Conservation (phyloP, 768 basidiomycete species). For the Russula griseocarnosa region DNA sequence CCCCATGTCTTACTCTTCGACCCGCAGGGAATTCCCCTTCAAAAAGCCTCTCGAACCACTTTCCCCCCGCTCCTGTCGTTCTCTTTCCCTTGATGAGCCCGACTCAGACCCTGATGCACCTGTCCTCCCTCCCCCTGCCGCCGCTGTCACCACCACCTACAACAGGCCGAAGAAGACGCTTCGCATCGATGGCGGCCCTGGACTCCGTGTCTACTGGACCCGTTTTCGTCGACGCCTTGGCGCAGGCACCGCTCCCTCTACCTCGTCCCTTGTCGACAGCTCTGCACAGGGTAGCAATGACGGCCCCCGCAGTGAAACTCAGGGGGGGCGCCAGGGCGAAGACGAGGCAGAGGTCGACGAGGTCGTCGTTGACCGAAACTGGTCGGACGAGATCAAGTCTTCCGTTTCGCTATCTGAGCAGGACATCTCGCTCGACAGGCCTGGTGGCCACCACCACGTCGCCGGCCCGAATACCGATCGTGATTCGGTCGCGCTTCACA, state of each 20-base stretch:
- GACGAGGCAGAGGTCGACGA: conserved; percentile 54
- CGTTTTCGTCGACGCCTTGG: conserved; percentile 53
- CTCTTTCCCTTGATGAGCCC: conserved; percentile 9
- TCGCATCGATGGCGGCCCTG: conserved; percentile 34
- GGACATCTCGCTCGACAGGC: conserved; percentile 46
- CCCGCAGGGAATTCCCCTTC: background rate
- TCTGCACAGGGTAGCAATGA: conserved; percentile 31
- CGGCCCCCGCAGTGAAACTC: conserved; percentile 34
- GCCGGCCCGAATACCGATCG: conserved; percentile 38
- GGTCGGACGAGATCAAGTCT: conserved; percentile 57
- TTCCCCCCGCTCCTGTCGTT: background rate
- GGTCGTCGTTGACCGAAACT: conserved; percentile 70
- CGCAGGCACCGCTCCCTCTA: conserved; percentile 52
- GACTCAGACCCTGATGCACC: background rate
- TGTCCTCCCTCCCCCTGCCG: conserved; percentile 22
- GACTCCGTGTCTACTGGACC: conserved; percentile 45
- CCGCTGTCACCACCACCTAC: conserved; percentile 27
- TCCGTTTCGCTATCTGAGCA: conserved; percentile 52
- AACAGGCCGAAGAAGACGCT: conserved; percentile 39
- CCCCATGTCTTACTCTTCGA: conserved; percentile 15
- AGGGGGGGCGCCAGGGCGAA: conserved; percentile 34
- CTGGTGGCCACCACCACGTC: conserved; percentile 39
- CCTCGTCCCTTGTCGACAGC: conserved; percentile 30
- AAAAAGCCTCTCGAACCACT: background rate
- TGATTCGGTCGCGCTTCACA: conserved; percentile 37